Evolutionary conservation across 2,329 filamentous ascomycete species (phyloP), one percentile per base, ranked within the genome.

Genomic region (Phialophora chinensis): DNA sequence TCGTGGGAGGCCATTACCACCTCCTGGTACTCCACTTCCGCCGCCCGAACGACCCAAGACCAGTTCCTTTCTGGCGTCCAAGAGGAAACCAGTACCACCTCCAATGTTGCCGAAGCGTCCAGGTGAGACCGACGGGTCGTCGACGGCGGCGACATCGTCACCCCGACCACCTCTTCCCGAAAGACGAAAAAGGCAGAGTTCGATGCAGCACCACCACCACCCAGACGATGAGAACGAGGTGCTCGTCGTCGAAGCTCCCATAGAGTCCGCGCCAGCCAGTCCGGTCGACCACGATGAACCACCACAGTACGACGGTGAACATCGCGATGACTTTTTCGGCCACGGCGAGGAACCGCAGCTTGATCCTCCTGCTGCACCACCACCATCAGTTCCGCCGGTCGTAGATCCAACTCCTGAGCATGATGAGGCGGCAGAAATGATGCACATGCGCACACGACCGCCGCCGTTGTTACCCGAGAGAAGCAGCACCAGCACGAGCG

Each of bases 11-110:
- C 92, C 92, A 0, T 81, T 96, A 20, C 92, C 92, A 55, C 92
- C 92, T 8, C 91, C 90, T 2, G 93, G 92, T 1, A 88, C 86
- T 53, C 92, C 93, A 3, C 83, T 96, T 1, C 92, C 93, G 1
- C 86, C 83, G 50, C 90, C 89, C 0, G 86, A 88, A 42, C 86
- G 83, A 62, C 85, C 82, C 4, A 73, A 86, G 6, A 87, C 86
- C 73, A 84, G 85, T 53, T 85, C 85, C 17, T 85, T 83, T 66
- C 82, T 82, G 31, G 82, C 88, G 1, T 86, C 88, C 2, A 89
- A 87, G 74, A 83, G 90, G n/a, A 92, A 90, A 72, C 84, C 87
- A 1, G 78, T 90, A 8, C 79, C 85, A 44, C 77, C 83, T 77
- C 83, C 25, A n/a, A 27, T 62, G 11, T 60, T 66, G 20, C 70